Conservation (phyloP, 306 rosid genomes). For the Vachellia pachyceras region DNA sequence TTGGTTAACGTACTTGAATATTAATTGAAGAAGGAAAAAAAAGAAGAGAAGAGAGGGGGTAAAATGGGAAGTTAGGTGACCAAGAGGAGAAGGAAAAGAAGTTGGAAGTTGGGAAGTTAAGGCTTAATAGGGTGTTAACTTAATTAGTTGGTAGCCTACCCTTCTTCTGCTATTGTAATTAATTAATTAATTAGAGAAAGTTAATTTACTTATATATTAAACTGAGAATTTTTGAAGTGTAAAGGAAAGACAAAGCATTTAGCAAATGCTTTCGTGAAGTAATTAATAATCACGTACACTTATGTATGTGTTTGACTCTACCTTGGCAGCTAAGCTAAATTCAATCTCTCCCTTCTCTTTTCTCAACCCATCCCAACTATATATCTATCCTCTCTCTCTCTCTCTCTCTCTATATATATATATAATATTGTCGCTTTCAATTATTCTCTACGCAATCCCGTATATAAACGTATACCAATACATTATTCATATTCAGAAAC, state of each 20-base stretch:
- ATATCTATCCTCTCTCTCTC: too few species aligned
- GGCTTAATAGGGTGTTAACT: slow-evolving; percentile 31
- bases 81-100: slow-evolving; percentile 45
- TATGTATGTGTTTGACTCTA: slow-evolving; percentile 8
- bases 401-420: too few species aligned
- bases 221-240: not conserved
- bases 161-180: slow-evolving; percentile 45
- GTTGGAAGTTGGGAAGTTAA: slow-evolving; percentile 55
- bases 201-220: not conserved
- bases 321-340: too few species aligned
- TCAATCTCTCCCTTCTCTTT: too few species aligned
- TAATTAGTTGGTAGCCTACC: slow-evolving; percentile 79
- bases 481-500: too few species aligned
- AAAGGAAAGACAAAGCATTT: slow-evolving; percentile 31
- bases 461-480: not conserved
- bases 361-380: too few species aligned
- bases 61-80: slow-evolving; percentile 35
- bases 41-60: slow-evolving; percentile 28
- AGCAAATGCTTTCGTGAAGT: slow-evolving; percentile 29
- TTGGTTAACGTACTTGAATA: not conserved
- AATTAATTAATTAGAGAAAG: not conserved
- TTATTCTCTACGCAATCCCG: too few species aligned
- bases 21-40: not conserved
- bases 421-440: too few species aligned
- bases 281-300: not conserved